Evolutionary conservation across 1,284 basidiomycete genomes (phyloP), one percentile per base, ranked within the genome.

Genomic region (Tetrapyrgos nigripes): DNA sequence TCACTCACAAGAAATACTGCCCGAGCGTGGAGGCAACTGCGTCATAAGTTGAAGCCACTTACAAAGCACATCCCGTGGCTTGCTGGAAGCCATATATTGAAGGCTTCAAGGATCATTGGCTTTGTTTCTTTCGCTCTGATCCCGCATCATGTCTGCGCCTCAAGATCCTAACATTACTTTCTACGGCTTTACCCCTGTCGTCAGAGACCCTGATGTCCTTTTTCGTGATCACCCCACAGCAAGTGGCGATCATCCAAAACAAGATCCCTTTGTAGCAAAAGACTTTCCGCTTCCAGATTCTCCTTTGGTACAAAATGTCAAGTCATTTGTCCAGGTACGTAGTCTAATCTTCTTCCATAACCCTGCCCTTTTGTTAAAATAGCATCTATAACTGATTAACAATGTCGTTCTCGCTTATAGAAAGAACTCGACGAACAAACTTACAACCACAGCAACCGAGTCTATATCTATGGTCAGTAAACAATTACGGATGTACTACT

Each of bases 391-490:
- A n/a, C n/a, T n/a, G n/a, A n/a, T n/a, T n/a, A n/a, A n/a, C n/a
- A n/a, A n/a, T n/a, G n/a, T n/a, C n/a, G n/a, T 21, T 19, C 27
- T 57, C 47, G 13, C 4, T 29, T 29, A 44, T 57, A 82, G 79
- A 78, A 73, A 64, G 79, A 83, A 63, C 76, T 86, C 4, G 76
- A 80, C 54, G 73, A 74, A 55, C 76, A 79, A 61, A 82, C 81
- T 1, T 84, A 75, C 68, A 81, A 82, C 62, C 83, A 85, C 65
- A 79, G 76, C 59, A 74, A 81, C 61, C 75, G 83, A 53, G 80
- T 84, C 27, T 85, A 81, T 67, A 70, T 82, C 35, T 83, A 83
- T 64, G 80, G 81, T 78, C 33, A 46, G 67, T 61, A 26, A 23
- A 24, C 46, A n/a, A 55, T 21, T 11, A 3, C 40, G 3, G 31